phyloP scores from a whole-genome alignment of 2,329 filamentous ascomycete genomes.

The Myriosclerotinia curreyana region DNA sequence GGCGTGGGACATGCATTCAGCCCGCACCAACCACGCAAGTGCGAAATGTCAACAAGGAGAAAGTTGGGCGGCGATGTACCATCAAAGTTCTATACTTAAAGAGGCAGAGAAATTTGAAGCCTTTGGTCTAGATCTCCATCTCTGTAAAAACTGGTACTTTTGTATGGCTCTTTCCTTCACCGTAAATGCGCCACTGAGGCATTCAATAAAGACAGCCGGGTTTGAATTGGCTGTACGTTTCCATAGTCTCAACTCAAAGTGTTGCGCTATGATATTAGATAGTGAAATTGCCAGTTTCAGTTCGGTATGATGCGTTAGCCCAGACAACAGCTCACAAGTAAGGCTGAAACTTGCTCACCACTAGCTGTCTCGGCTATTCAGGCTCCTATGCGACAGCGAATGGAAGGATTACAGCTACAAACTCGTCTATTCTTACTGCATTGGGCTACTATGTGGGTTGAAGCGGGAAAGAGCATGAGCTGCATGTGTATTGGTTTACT shows the following conservation, averaged over 20 bases:
- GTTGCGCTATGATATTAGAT: neutral
- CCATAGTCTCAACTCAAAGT: neutral
- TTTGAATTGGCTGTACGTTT: neutral
- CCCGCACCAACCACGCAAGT: neutral
- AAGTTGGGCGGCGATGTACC: neutral
- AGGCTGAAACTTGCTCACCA: neutral
- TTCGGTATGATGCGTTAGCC: neutral
- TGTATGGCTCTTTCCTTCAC: neutral
- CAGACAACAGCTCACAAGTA: neutral
- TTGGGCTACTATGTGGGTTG: neutral
- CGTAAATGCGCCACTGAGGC: neutral
- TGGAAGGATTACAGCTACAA: neutral
- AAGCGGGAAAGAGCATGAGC: neutral
- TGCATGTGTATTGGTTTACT: neutral
- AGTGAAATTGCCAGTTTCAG: neutral
- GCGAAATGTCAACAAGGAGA: neutral
- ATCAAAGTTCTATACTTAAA: neutral
- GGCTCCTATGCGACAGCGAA: neutral
- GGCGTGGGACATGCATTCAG: neutral
- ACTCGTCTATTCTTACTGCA: neutral
- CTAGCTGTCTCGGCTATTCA: neutral
- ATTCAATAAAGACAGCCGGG: neutral
- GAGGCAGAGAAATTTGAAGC: neutral
- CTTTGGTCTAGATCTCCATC: neutral
- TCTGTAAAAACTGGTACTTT: neutral